Conservation (phyloP, 148 eudicot species). For the Vaccinium myrtillus region DNA sequence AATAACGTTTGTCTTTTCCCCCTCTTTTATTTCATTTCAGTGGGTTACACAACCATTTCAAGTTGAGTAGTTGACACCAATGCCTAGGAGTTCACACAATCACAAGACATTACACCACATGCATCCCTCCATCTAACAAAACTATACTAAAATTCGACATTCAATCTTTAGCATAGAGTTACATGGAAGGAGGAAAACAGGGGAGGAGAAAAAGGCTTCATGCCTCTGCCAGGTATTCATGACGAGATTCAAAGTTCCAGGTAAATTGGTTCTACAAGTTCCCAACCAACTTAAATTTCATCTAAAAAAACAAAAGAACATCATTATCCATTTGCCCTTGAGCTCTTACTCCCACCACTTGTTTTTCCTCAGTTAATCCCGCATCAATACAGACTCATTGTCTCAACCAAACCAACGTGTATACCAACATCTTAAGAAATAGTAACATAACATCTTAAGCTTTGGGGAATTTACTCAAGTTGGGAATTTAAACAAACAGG, state of each 20-base stretch:
- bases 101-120: background rate
- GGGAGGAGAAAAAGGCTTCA: background rate
- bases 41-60: background rate
- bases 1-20: background rate
- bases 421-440: background rate
- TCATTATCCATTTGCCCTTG: background rate
- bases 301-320: background rate
- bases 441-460: background rate
- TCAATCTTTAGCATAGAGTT: background rate
- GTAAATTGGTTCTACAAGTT: background rate
- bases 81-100: background rate
- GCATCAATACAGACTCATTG: background rate
- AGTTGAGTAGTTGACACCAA: constrained; percentile 1
- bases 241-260: background rate
- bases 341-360: background rate
- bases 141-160: background rate
- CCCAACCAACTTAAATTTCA: background rate
- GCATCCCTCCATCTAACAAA: background rate
- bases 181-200: background rate
- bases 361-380: background rate
- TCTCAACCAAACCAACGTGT: too few relatives aligned
- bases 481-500: constrained; percentile 8
- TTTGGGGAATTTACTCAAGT: background rate
- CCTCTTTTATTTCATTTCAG: background rate
- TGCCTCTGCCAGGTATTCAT: background rate